Conservation (phyloP, 176 grass and related monocot species). For the Tillandsia fasciculata region DNA sequence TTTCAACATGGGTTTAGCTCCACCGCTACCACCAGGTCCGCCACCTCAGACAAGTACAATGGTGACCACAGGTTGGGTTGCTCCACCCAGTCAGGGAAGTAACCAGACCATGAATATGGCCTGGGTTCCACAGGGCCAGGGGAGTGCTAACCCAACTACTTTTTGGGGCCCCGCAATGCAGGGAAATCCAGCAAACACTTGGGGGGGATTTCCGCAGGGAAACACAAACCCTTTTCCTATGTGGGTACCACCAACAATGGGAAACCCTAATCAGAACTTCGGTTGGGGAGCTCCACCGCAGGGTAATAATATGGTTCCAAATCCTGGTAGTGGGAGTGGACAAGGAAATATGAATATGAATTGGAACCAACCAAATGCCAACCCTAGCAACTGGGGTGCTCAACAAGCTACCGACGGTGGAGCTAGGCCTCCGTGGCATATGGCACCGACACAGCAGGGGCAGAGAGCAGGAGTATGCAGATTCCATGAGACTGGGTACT, state of each 20-base stretch:
- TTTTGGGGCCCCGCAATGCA: slow-evolving; percentile 11
- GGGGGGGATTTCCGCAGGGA: slow-evolving; percentile 46
- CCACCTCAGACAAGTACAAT: slow-evolving; percentile 26
- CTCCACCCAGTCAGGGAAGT: slow-evolving; percentile 44
- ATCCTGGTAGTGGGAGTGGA: slow-evolving; percentile 31
- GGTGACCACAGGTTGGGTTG: slow-evolving; percentile 48
- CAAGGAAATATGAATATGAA: slow-evolving; percentile 48
- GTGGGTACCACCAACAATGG: slow-evolving; percentile 41
- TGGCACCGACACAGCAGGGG: slow-evolving; percentile 6
- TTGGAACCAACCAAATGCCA: slow-evolving; percentile 38
- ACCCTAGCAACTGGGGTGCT: slow-evolving; percentile 29
- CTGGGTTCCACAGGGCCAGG: slow-evolving; percentile 45
- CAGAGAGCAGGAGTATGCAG: slow-evolving; percentile 20
- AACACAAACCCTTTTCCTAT: slow-evolving; percentile 50
- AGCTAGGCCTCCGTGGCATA: not conserved
- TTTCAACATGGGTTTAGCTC: slow-evolving; percentile 62
- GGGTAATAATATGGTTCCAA: slow-evolving; percentile 33
- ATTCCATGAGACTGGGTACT: slow-evolving; percentile 24
- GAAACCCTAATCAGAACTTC: slow-evolving; percentile 40
- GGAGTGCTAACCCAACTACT: slow-evolving; percentile 35
- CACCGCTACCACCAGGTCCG: slow-evolving; percentile 23
- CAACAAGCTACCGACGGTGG: slow-evolving; percentile 31
- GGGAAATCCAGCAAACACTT: slow-evolving; percentile 51
- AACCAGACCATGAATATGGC: slow-evolving; percentile 22
- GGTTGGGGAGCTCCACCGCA: slow-evolving; percentile 41